Evolutionary conservation across 2,329 filamentous ascomycete genomes (phyloP).

Genomic region (Aspergillus intermedius): DNA sequence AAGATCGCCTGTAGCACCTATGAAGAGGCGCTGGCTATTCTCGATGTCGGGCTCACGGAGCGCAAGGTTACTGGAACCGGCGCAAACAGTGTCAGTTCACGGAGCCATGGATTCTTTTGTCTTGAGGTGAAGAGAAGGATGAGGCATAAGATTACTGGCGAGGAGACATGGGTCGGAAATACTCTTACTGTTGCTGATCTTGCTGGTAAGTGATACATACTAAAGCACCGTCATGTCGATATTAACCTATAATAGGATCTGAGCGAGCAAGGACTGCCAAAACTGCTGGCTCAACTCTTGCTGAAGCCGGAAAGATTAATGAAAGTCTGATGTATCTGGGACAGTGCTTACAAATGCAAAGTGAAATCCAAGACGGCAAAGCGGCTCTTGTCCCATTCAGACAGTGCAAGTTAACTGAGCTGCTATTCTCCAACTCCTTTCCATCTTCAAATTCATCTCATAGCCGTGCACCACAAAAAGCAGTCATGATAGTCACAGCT

Average conservation of each 20-base stretch:
- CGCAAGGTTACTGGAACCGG: slow-evolving; percentile 82
- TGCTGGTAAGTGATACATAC: slow-evolving; percentile 53
- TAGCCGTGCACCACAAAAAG: slow-evolving; percentile 70
- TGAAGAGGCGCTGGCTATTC: slow-evolving; percentile 77
- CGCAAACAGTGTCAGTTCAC: slow-evolving; percentile 84
- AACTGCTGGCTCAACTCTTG: slow-evolving; percentile 84
- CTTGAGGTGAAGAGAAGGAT: slow-evolving; percentile 83
- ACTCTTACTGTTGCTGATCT: slow-evolving; percentile 84
- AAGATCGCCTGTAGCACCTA: slow-evolving; percentile 82
- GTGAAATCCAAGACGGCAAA: slow-evolving; percentile 65
- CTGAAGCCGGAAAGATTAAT: slow-evolving; percentile 96
- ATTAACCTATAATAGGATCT: slow-evolving; percentile 49
- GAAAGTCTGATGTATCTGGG: slow-evolving; percentile 97
- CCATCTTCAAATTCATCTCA: slow-evolving; percentile 51
- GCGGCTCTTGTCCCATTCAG: slow-evolving; percentile 70
- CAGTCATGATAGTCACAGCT: slow-evolving; percentile 92
- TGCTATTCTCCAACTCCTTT: slow-evolving; percentile 84
- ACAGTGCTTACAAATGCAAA: slow-evolving; percentile 93
- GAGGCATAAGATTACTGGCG: slow-evolving; percentile 43
- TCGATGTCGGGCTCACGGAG: slow-evolving; percentile 84
- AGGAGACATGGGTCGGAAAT: slow-evolving; percentile 65
- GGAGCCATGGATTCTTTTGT: slow-evolving; percentile 94
- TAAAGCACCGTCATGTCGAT: not conserved
- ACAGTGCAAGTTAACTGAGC: slow-evolving; percentile 78
- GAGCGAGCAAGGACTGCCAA: slow-evolving; percentile 90